Conservation (phyloP, 2,329 filamentous ascomycete species). For the Trichoderma sp. region DNA sequence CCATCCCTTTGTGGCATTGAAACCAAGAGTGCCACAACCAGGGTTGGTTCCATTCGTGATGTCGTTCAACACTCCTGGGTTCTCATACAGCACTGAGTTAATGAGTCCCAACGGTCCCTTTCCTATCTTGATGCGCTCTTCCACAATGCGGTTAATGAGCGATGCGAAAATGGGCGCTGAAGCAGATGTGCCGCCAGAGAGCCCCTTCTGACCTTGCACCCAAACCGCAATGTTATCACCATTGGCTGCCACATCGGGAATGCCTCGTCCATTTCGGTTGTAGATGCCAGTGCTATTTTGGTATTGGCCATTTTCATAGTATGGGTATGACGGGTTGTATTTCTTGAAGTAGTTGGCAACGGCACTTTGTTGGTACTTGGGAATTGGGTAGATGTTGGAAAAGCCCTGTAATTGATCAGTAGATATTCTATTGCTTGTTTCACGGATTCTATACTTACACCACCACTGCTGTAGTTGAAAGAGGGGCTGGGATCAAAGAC, state of each 20-base stretch:
- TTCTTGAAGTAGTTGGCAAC: slow-evolving; percentile 38
- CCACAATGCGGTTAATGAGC: slow-evolving; percentile 25
- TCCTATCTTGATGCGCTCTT: slow-evolving; percentile 26
- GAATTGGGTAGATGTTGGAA: slow-evolving; percentile 45
- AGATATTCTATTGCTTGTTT: not conserved
- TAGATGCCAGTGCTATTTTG: slow-evolving; percentile 35
- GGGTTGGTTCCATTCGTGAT: slow-evolving; percentile 26
- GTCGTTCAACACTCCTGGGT: slow-evolving; percentile 1
- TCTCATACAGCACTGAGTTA: slow-evolving; percentile 16
- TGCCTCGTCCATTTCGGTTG: slow-evolving; percentile 42
- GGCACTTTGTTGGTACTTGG: slow-evolving; percentile 44
- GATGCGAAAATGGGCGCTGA: slow-evolving; percentile 23
- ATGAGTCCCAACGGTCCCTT: slow-evolving; percentile 40
- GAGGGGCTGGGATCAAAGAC: slow-evolving; percentile 27
- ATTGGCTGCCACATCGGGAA: slow-evolving; percentile 33
- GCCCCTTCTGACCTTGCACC: slow-evolving; percentile 44
- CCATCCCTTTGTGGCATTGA: slow-evolving; percentile 25
- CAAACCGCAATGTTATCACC: slow-evolving; percentile 25
- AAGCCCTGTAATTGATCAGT: slow-evolving; percentile 34
- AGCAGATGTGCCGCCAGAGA: slow-evolving; percentile 21
- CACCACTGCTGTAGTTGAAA: slow-evolving; percentile 11
- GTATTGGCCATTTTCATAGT: slow-evolving; percentile 33
- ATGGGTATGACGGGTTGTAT: slow-evolving; percentile 37
- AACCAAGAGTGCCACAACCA: slow-evolving; percentile 33
- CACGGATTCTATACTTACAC: not conserved